phyloP scores from a whole-genome alignment of 768 basidiomycete species.

The Mycena capillaripes region DNA sequence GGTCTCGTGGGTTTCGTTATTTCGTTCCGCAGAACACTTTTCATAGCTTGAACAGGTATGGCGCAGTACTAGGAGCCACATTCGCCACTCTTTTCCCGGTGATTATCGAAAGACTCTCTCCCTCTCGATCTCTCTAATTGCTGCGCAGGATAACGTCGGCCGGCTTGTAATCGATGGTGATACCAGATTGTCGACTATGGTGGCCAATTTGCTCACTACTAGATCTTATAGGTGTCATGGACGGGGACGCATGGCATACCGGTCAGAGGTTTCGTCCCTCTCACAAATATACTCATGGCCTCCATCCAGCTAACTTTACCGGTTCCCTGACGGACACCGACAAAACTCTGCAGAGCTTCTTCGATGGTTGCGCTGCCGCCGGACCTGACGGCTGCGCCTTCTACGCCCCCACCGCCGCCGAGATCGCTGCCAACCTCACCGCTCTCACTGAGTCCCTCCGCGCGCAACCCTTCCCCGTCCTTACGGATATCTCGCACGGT shows the following conservation, averaged over 20 bases:
- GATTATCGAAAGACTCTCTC: background rate
- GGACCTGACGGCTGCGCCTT: constrained; percentile 41
- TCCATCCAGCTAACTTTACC: constrained; percentile 24
- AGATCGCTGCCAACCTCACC: constrained; percentile 36
- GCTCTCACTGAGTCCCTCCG: constrained; percentile 33
- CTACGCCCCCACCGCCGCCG: constrained; percentile 36
- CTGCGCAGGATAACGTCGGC: constrained; percentile 45
- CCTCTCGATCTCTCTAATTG: background rate
- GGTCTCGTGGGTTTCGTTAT: constrained; percentile 40
- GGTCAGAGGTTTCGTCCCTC: constrained; percentile 32
- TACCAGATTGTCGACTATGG: background rate
- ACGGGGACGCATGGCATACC: constrained; percentile 37
- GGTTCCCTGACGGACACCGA: constrained; percentile 41
- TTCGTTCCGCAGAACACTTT: background rate
- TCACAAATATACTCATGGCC: background rate
- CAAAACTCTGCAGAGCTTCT: constrained; percentile 41
- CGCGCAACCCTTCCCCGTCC: constrained; percentile 38
- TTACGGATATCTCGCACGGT: constrained; percentile 35
- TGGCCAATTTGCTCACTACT: background rate
- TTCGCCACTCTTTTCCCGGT: constrained; percentile 54
- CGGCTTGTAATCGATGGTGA: constrained; percentile 50
- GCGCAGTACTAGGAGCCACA: constrained; percentile 44
- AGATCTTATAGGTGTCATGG: constrained; percentile 17
- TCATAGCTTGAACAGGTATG: constrained; percentile 37
- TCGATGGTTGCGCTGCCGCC: constrained; percentile 40